Base-by-base conservation (phyloP, 2,329 filamentous ascomycete genomes). In the Metarhizium brunneum region DNA sequence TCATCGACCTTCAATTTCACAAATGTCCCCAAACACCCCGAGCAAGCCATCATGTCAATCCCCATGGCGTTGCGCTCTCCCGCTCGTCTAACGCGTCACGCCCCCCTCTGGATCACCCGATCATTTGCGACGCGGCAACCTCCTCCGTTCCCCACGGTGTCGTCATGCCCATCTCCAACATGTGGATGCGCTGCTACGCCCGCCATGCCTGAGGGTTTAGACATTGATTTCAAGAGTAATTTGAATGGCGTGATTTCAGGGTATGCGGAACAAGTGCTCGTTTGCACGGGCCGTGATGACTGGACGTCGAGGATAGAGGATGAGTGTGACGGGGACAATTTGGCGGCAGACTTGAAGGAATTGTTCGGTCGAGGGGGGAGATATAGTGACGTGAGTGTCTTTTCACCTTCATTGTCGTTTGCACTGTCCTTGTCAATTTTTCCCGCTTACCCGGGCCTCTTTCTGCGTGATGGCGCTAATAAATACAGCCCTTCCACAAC, bases 271-370 rank as follows among this genome's bases (percentile, higher is more conserved):
- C 91, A 96, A 63, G 81, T 96, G 3, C 71, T 97, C 10, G 78
- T 96, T 14, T 92, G 87, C 59, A 95, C 91, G 0, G 91, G 90
- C 4, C 82, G 84, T 58, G 73, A 79, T 35, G 88, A 95, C 71
- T 96, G 92, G 92, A 76, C 79, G 32, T 92, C 87, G 65, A 82
- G 83, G 56, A 95, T 96, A 59, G 91, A 95, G 67, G 85, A 95
- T 29, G 90, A 95, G 57, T 82, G 86, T 62, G 79, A 71, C 64
- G 82, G 75, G 16, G 79, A 84, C 61, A 86, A 86, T 61, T 69
- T 92, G 18, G 84, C 86, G 6, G 83, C 86, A 42, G 85, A 88
- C 55, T 69, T 96, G 57, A 92, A 89, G 68, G 78, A 81, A 62
- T 67, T 89, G 40, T 72, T 90, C 59, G 86, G 85, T 2, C 76